These are phyloP conservation scores for Suillus alpinus DNA, from an alignment of 768 basidiomycete species.

Conservation along the genomic window DNA sequence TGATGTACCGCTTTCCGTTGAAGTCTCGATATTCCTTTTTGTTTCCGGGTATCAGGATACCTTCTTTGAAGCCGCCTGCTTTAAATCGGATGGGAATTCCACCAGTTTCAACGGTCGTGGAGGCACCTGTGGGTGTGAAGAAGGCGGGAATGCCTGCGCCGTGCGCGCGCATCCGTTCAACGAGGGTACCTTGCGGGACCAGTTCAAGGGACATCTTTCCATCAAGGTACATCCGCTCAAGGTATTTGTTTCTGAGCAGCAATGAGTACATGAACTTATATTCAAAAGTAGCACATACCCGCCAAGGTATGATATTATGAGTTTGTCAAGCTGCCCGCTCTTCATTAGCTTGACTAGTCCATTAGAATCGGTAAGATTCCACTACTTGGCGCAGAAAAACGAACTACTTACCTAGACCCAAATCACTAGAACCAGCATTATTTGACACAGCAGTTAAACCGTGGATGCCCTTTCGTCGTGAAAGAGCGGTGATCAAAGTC, in stretches of 20 bases:
- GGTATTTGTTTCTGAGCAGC: slow-evolving; percentile 65
- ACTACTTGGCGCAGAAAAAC: slow-evolving; percentile 2
- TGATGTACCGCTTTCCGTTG: slow-evolving; percentile 65
- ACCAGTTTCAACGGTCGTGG: slow-evolving; percentile 72
- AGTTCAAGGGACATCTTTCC: slow-evolving; percentile 80
- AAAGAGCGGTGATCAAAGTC: slow-evolving; percentile 71
- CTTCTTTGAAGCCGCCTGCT: slow-evolving; percentile 58
- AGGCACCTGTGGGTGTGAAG: slow-evolving; percentile 81
- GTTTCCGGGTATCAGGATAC: slow-evolving; percentile 65
- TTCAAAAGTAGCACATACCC: slow-evolving; percentile 40
- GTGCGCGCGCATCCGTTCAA: slow-evolving; percentile 77
- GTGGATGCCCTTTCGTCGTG: slow-evolving; percentile 62
- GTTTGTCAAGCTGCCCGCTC: slow-evolving; percentile 68
- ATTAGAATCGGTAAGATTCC: background rate
- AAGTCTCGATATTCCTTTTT: slow-evolving; percentile 70
- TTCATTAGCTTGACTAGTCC: slow-evolving; percentile 62
- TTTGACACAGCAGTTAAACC: slow-evolving; percentile 81
- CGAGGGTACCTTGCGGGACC: slow-evolving; percentile 84
- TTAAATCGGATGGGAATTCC: slow-evolving; percentile 72
- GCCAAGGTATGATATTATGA: slow-evolving; percentile 84
- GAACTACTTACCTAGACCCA: slow-evolving; percentile 52
- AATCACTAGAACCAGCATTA: slow-evolving; percentile 68
- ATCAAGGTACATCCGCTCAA: slow-evolving; percentile 70
- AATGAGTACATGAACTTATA: background rate
- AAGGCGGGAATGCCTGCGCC: slow-evolving; percentile 85